These are phyloP conservation scores for Trichophyton simii DNA, from an alignment of 2,329 filamentous ascomycete genomes.

Conservation along the genomic window DNA sequence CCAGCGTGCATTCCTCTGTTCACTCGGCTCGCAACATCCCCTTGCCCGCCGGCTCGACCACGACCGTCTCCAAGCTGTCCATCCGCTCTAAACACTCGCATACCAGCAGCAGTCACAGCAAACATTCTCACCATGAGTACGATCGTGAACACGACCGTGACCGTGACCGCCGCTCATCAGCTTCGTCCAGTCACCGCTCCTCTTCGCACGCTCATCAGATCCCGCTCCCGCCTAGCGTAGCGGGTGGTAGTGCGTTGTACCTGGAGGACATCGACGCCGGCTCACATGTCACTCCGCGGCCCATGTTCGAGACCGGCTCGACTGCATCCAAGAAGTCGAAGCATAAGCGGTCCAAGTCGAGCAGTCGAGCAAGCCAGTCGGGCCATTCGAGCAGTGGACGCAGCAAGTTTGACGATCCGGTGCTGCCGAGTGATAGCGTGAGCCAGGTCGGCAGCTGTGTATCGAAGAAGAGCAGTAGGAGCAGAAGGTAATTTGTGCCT, in stretches of 20 bases:
- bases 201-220: slow-evolving; percentile 16
- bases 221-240: slow-evolving; percentile 23
- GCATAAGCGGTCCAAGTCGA: slow-evolving; percentile 5
- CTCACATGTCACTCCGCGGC: slow-evolving; percentile 47
- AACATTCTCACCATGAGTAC: slow-evolving; percentile 7
- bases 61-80: slow-evolving; percentile 13
- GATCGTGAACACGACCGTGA: too few relatives aligned
- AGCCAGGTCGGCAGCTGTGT: slow-evolving; percentile 25
- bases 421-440: slow-evolving; percentile 28
- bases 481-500: background rate
- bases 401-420: slow-evolving; percentile 29
- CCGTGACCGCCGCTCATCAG: background rate
- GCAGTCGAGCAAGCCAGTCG: slow-evolving; percentile 6
- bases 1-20: slow-evolving; percentile 15
- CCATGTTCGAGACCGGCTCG: slow-evolving; percentile 16
- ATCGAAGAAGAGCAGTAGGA: slow-evolving; percentile 12
- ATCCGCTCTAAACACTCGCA: slow-evolving; percentile 12
- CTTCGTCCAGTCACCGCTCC: slow-evolving; percentile 9
- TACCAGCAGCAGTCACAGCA: slow-evolving; percentile 13
- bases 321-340: slow-evolving; percentile 17
- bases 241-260: slow-evolving; percentile 19
- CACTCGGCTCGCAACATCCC: slow-evolving; percentile 27
- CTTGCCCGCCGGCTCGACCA: slow-evolving; percentile 23
- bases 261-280: slow-evolving; percentile 23
- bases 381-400: slow-evolving; percentile 6